phyloP scores from a whole-genome alignment of 345 rosid genomes.

The Rhodomyrtus tomentosa region DNA sequence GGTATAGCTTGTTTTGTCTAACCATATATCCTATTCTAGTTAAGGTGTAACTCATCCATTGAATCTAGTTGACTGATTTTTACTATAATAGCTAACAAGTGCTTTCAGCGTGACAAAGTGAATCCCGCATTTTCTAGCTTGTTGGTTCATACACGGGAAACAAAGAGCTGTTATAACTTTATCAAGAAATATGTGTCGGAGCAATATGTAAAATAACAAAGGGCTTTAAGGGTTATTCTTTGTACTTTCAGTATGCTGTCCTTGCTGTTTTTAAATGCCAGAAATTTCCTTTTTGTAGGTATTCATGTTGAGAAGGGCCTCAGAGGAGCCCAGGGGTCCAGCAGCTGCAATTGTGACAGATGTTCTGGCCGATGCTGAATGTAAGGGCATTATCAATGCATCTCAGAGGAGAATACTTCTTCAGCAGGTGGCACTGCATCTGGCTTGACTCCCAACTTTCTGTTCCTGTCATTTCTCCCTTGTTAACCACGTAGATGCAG shows the following conservation, averaged over 20 bases:
- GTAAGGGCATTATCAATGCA: conserved; percentile 53
- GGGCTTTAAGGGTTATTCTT: neutral
- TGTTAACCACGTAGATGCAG: neutral
- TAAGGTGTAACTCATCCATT: neutral
- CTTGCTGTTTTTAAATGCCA: neutral
- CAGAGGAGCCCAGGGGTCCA: conserved; percentile 57
- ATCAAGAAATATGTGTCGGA: neutral
- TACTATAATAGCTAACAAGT: neutral
- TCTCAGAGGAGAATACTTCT: conserved; percentile 50
- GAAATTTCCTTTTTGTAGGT: conserved; percentile 13
- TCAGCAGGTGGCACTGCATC: conserved; percentile 50
- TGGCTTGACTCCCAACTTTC: conserved; percentile 2
- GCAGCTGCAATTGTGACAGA: conserved; percentile 61
- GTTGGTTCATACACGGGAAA: neutral
- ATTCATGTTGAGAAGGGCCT: conserved; percentile 54
- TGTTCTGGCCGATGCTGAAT: conserved; percentile 52
- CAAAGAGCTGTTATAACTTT: neutral
- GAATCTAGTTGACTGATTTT: neutral
- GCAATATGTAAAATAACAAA: neutral
- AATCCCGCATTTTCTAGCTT: neutral
- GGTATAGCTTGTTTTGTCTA: conserved; percentile 14
- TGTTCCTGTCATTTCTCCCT: neutral
- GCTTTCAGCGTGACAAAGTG: neutral
- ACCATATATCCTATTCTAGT: neutral
- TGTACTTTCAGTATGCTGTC: neutral